Conservation (phyloP, 2,329 filamentous ascomycete genomes). For the Zymoseptoria tritici region DNA sequence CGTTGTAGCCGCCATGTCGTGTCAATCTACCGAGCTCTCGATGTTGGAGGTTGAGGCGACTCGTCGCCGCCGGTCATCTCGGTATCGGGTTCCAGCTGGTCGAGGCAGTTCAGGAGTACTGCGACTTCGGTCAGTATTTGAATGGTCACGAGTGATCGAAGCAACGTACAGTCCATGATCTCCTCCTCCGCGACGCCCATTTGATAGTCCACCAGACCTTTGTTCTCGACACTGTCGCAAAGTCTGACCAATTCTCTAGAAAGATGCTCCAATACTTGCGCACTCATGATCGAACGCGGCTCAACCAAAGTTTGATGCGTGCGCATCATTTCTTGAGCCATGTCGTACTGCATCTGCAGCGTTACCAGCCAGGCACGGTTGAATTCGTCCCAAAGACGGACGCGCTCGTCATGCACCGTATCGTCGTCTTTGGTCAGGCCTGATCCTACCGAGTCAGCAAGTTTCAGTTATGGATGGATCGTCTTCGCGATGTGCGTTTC, state of each 20-base stretch:
- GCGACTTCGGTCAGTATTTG: slow-evolving; percentile 5
- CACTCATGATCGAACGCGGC: slow-evolving; percentile 58
- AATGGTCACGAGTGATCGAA: background rate
- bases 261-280: slow-evolving; percentile 66
- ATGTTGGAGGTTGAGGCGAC: slow-evolving; percentile 10
- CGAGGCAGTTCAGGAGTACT: slow-evolving; percentile 19
- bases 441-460: slow-evolving; percentile 34
- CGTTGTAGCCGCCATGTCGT: background rate
- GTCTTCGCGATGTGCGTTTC: slow-evolving; percentile 2
- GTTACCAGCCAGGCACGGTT: slow-evolving; percentile 85
- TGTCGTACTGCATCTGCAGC: slow-evolving; percentile 74
- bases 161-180: slow-evolving; percentile 70
- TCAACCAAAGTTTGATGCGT: slow-evolving; percentile 49
- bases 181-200: slow-evolving; percentile 95
- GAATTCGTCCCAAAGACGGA: slow-evolving; percentile 88
- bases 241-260: slow-evolving; percentile 73
- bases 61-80: slow-evolving; percentile 11
- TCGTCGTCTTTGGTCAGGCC: slow-evolving; percentile 80
- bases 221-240: slow-evolving; percentile 78
- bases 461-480: background rate
- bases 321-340: slow-evolving; percentile 53
- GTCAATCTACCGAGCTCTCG: slow-evolving; percentile 12
- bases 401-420: slow-evolving; percentile 63
- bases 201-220: slow-evolving; percentile 95
- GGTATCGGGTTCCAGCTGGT: slow-evolving; percentile 16